These are phyloP conservation scores for Wickerhamiella sergipiensis DNA, from an alignment of 805 yeast species.

Conservation along the genomic window DNA sequence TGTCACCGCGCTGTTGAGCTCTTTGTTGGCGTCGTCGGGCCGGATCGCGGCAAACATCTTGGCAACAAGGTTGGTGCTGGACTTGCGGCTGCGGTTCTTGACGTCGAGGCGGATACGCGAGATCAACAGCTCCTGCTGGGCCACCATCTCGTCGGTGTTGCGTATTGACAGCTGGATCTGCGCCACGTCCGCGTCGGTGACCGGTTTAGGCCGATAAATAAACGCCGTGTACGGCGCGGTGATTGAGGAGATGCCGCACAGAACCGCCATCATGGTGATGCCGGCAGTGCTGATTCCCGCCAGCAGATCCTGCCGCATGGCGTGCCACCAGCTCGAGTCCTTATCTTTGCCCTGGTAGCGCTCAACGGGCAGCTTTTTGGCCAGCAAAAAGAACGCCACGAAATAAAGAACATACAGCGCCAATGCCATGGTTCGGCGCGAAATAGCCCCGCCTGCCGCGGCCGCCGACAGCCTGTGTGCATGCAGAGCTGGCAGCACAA, in stretches of 20 bases:
- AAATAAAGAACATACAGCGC: conserved; percentile 18
- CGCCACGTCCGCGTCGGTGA: conserved; percentile 21
- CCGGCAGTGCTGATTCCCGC: conserved; percentile 29
- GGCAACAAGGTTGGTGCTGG: conserved; percentile 20
- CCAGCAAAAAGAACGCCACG: conserved; percentile 19
- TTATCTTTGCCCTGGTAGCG: not conserved
- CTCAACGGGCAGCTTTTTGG: conserved; percentile 22
- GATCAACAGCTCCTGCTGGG: conserved; percentile 17
- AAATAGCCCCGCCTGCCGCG: not conserved
- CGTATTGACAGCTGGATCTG: conserved; percentile 20
- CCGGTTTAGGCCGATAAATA: conserved; percentile 14
- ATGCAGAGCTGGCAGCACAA: conserved; percentile 14
- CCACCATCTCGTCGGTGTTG: conserved; percentile 21
- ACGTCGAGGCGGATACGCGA: conserved; percentile 18
- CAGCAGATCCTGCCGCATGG: conserved; percentile 18
- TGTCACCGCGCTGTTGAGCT: conserved; percentile 10
- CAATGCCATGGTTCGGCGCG: conserved; percentile 10
- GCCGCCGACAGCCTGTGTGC: not conserved
- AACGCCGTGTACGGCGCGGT: conserved; percentile 29
- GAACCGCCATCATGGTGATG: conserved; percentile 28
- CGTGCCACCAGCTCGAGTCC: conserved; percentile 8
- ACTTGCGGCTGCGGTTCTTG: conserved; percentile 3
- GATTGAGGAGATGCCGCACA: conserved; percentile 30
- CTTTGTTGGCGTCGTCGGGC: conserved; percentile 12
- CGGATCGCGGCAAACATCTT: conserved; percentile 13